Conservation (phyloP, 305 asterid genomes). For the Fraxinus sp. region DNA sequence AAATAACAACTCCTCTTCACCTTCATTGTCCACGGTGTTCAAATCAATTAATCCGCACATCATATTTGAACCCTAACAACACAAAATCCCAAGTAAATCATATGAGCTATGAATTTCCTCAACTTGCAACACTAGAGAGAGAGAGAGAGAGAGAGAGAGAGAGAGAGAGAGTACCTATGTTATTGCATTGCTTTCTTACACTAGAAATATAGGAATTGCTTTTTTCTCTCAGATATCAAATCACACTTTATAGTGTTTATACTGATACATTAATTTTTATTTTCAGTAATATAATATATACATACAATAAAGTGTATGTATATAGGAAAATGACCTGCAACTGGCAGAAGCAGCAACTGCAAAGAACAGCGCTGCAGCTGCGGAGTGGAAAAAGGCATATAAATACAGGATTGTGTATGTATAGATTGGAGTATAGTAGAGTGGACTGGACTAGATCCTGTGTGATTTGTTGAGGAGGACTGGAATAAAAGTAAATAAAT, state of each 20-base stretch:
- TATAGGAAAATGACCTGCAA: slow-evolving; percentile 38
- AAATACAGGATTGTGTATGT: slow-evolving; percentile 33
- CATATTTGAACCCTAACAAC: slow-evolving; percentile 55
- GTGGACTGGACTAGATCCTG: slow-evolving; percentile 10
- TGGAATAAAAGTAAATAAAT: background rate
- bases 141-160: background rate
- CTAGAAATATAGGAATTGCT: slow-evolving; percentile 33
- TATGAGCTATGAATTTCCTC: slow-evolving; percentile 9
- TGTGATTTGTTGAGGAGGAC: slow-evolving; percentile 35
- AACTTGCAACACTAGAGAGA: background rate
- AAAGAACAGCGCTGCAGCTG: slow-evolving; percentile 60
- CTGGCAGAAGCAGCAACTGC: slow-evolving; percentile 60
- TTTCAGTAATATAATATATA: background rate
- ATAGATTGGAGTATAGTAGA: slow-evolving; percentile 36
- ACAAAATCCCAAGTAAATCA: slow-evolving; percentile 18
- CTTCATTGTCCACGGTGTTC: slow-evolving; percentile 64
- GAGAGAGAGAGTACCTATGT: slow-evolving; percentile 12
- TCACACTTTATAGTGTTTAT: slow-evolving; percentile 42
- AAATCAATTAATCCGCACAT: slow-evolving; percentile 70
- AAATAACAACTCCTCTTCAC: slow-evolving; percentile 34
- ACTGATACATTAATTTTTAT: background rate
- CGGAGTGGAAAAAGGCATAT: slow-evolving; percentile 44
- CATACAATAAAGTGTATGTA: slow-evolving; percentile 13
- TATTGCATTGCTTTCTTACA: slow-evolving; percentile 55
- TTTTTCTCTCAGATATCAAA: slow-evolving; percentile 32